These are phyloP conservation scores for Pythium rhizo-oryzae DNA, from an alignment of 352 stramenopile genomes.

Conservation along the genomic window DNA sequence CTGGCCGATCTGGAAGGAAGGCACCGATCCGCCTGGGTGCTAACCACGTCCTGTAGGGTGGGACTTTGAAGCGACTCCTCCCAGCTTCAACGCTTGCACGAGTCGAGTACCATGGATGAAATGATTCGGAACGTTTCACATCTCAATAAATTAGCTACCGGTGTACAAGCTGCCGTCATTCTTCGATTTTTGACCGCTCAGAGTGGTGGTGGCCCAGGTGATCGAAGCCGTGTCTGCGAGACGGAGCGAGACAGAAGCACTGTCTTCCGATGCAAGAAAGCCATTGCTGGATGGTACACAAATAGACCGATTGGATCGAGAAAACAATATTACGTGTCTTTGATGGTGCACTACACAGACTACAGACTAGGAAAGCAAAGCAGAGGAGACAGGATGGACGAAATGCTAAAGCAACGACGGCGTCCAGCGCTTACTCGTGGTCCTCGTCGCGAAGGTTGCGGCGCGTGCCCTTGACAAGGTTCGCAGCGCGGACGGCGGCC, in stretches of 20 bases:
- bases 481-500: neutral
- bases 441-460: slow-evolving; percentile 2
- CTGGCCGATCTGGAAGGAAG: too few relatives aligned
- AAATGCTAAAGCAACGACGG: neutral
- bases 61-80: slow-evolving; percentile 6
- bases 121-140: neutral
- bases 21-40: too few relatives aligned
- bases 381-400: neutral
- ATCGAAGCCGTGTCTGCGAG: too few relatives aligned
- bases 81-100: neutral
- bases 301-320: too few relatives aligned
- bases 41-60: slow-evolving; percentile 9
- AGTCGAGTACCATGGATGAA: neutral
- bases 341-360: too few relatives aligned
- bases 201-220: too few relatives aligned
- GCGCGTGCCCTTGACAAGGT: neutral
- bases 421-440: neutral
- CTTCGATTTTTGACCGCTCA: neutral
- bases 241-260: too few relatives aligned
- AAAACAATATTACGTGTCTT: too few relatives aligned
- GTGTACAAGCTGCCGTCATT: neutral
- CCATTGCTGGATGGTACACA: too few relatives aligned
- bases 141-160: neutral
- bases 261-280: too few relatives aligned
- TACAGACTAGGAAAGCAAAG: too few relatives aligned